Conservation (phyloP, 2,329 filamentous ascomycete genomes). For the Aspergillus japonicus region DNA sequence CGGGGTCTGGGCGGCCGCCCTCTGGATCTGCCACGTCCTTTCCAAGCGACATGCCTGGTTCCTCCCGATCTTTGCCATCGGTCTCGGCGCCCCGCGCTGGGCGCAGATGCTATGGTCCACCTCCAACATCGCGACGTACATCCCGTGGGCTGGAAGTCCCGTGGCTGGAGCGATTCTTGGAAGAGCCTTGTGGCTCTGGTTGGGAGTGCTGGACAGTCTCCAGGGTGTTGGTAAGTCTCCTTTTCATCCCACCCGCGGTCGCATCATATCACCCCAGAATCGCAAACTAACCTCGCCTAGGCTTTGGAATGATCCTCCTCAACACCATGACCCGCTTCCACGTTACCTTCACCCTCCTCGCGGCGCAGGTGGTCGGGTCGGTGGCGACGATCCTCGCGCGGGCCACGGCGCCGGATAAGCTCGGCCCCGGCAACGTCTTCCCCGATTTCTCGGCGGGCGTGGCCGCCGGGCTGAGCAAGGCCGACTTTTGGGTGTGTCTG, state of each 20-base stretch:
- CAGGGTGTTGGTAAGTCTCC: conserved; percentile 51
- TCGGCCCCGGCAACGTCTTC: conserved; percentile 61
- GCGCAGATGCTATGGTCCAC: conserved; percentile 65
- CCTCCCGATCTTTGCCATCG: conserved; percentile 64
- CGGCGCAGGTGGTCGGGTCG: conserved; percentile 52
- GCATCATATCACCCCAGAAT: neutral
- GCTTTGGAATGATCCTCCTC: conserved; percentile 65
- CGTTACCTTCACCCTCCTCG: conserved; percentile 5
- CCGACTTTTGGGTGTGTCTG: conserved; percentile 48
- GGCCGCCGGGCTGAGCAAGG: neutral
- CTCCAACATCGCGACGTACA: conserved; percentile 57
- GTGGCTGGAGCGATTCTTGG: conserved; percentile 56
- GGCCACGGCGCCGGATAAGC: conserved; percentile 58
- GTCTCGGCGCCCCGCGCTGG: conserved; percentile 63
- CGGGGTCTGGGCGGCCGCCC: conserved; percentile 52
- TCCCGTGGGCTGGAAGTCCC: conserved; percentile 60
- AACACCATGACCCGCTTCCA: conserved; percentile 63
- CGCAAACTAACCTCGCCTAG: conserved; percentile 24
- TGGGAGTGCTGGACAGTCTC: conserved; percentile 62
- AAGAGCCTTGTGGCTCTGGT: conserved; percentile 63
- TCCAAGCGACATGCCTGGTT: conserved; percentile 64
- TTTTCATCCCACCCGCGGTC: no score
- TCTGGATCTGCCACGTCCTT: conserved; percentile 51
- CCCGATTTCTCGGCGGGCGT: conserved; percentile 45
- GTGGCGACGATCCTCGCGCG: conserved; percentile 61